Conservation (phyloP, 2,329 filamentous ascomycete genomes). For the Karstenula rhodostoma region DNA sequence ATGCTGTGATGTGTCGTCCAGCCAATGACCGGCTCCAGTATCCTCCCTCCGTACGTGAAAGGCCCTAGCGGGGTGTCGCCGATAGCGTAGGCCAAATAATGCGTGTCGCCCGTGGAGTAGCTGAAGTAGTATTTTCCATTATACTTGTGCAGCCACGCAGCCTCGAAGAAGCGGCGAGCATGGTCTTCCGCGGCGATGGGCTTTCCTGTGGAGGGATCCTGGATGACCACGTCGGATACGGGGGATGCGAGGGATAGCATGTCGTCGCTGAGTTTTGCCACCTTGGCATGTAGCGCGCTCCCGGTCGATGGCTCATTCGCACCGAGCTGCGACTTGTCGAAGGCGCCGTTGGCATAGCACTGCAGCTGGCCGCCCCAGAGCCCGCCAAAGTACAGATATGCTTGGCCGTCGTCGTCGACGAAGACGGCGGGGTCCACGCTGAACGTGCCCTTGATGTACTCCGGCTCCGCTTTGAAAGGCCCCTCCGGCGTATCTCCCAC, state of each 20-base stretch:
- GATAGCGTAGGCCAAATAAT: slow-evolving; percentile 75
- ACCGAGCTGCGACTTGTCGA: slow-evolving; percentile 53
- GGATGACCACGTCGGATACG: slow-evolving; percentile 69
- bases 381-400: slow-evolving; percentile 79
- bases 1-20: slow-evolving; percentile 87
- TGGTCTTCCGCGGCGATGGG: slow-evolving; percentile 73
- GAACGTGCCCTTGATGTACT: slow-evolving; percentile 73
- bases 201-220: slow-evolving; percentile 66
- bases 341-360: slow-evolving; percentile 71
- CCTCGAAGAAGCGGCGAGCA: slow-evolving; percentile 80
- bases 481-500: slow-evolving; percentile 70
- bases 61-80: slow-evolving; percentile 72
- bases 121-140: slow-evolving; percentile 76
- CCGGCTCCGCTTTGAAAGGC: slow-evolving; percentile 71
- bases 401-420: slow-evolving; percentile 71
- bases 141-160: slow-evolving; percentile 80
- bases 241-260: slow-evolving; percentile 68
- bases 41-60: slow-evolving; percentile 74
- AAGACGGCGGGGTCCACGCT: slow-evolving; percentile 81
- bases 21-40: slow-evolving; percentile 78
- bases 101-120: slow-evolving; percentile 81
- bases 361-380: slow-evolving; percentile 84
- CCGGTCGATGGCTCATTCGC: slow-evolving; percentile 47
- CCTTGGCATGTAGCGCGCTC: slow-evolving; percentile 70
- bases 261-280: slow-evolving; percentile 68